These are phyloP conservation scores for Bryum argenteum DNA, from an alignment of 225 moss, liverwort and hornwort species.

Conservation along the genomic window DNA sequence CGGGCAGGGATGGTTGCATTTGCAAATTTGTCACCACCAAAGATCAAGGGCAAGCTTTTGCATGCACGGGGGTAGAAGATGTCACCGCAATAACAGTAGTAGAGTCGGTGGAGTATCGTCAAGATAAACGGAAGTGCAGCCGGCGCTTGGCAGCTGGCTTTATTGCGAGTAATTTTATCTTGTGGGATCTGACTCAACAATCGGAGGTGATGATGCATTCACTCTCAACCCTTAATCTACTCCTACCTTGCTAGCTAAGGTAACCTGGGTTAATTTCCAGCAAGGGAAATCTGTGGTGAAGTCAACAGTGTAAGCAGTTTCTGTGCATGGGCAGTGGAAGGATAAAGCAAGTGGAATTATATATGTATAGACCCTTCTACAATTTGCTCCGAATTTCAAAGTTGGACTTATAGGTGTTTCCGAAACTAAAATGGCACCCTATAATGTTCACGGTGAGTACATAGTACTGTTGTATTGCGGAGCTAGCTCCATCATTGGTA, in stretches of 20 bases:
- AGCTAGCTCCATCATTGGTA: too few relatives aligned
- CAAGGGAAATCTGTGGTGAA: too few relatives aligned
- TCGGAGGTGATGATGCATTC: slow-evolving; percentile 60
- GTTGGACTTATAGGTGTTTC: too few relatives aligned
- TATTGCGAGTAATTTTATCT: slow-evolving; percentile 78
- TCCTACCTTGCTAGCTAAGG: slow-evolving; percentile 13
- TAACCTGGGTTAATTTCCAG: too few relatives aligned
- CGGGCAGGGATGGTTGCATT: slow-evolving; percentile 95
- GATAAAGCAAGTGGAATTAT: too few relatives aligned
- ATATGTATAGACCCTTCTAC: too few relatives aligned
- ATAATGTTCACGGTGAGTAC: too few relatives aligned
- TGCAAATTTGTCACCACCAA: slow-evolving; percentile 61
- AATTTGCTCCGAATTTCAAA: too few relatives aligned
- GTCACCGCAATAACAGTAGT: slow-evolving; percentile 78
- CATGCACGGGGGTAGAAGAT: slow-evolving; percentile 83
- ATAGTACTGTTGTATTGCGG: too few relatives aligned
- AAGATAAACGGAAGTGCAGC: slow-evolving; percentile 37
- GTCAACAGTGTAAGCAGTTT: too few relatives aligned
- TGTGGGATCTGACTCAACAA: slow-evolving; percentile 83
- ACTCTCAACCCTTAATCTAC: slow-evolving; percentile 1
- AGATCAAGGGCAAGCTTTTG: slow-evolving; percentile 34
- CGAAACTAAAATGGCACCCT: too few relatives aligned
- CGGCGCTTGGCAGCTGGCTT: slow-evolving; percentile 89
- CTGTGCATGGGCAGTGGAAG: too few relatives aligned
- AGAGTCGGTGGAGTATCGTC: slow-evolving; percentile 56